Evolutionary conservation across 345 rosid genomes (phyloP).

Genomic region (Aquilaria malaccensis): DNA sequence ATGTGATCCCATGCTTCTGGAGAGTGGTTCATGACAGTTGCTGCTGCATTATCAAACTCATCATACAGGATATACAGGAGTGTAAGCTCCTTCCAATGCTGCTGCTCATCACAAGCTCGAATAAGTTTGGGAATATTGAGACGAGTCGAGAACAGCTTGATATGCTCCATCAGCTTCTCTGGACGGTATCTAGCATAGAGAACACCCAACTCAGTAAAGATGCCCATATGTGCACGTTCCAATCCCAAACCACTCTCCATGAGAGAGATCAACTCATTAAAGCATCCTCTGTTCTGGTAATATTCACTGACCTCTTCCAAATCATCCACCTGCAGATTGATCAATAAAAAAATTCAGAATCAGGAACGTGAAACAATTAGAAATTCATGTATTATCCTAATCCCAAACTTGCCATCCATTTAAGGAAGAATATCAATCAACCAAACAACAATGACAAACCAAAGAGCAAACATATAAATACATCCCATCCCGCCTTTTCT

Average conservation of each 20-base stretch:
- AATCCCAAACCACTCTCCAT: constrained; percentile 97
- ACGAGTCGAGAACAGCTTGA: constrained; percentile 84
- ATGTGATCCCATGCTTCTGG: constrained; percentile 99
- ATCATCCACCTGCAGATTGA: constrained; percentile 62
- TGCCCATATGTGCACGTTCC: constrained; percentile 96
- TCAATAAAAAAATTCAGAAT: constrained; percentile 3
- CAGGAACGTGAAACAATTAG: constrained; percentile 3
- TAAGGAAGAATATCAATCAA: no score
- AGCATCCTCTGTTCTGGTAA: constrained; percentile 91
- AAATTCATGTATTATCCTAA: no score
- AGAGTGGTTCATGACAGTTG: constrained; percentile 93
- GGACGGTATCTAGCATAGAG: constrained; percentile 84
- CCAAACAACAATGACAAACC: no score
- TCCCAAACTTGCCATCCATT: no score
- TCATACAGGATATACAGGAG: constrained; percentile 78
- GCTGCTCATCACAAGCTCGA: constrained; percentile 93
- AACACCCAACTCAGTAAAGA: constrained; percentile 91
- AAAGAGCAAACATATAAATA: no score
- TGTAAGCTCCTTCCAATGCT: constrained; percentile 89
- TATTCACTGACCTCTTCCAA: constrained; percentile 85
- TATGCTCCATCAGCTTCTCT: constrained; percentile 93
- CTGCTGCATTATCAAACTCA: constrained; percentile 94
- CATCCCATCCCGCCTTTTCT: no score
- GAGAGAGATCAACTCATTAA: constrained; percentile 83
- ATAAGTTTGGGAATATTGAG: constrained; percentile 92